Evolutionary conservation across 805 yeast species (phyloP), one percentile per base, ranked within the genome.

Genomic region (Lipomyces spencermartinsiae): DNA sequence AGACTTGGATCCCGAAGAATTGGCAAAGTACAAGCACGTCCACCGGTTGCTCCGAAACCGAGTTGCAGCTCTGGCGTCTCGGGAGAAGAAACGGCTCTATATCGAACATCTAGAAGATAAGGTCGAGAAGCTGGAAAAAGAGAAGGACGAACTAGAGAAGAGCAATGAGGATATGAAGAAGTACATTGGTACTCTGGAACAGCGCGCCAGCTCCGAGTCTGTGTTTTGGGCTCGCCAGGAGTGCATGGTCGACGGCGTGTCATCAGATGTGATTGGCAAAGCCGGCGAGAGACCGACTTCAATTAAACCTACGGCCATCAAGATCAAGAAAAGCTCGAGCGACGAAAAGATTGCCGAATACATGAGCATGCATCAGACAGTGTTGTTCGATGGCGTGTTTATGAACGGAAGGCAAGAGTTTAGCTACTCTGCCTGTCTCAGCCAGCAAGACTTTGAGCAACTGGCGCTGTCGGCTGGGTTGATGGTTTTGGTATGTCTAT

Each of bases 31-130:
- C 55, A 69, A 69, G 60, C 72, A 69, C 37, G 68, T 67, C 19
- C 71, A 63, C 16, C 62, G 72, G 4, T 53, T 69, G 43, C 49
- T 69, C 58, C 63, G 72, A 19, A 69, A 69, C n/a, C 65, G 72
- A 8, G 66, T 69, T 25, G 72, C 72, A 22, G 72, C 72, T 14
- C 57, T 69, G 16, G 71, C 72, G 19, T 69, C 72, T 4, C 56
- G 72, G 16, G 72, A 69, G 61, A 69, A 69, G 64, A 66, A 66
- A 59, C 37, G 68, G 16, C 51, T 69, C 60, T 69, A 67, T 31
- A 68, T 67, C 22, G 72, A 67, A 51, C 71, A 63, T 35, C 64
- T 69, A 12, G 71, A 69, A 46, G 56, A 46, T 12, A 58, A 61
- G 33, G 63, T 54, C 49, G 63, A 57, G 46, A 59, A 35, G 43